Base-by-base conservation (phyloP, 192 early-diverging fungal genomes). In the Podila epicladia region DNA sequence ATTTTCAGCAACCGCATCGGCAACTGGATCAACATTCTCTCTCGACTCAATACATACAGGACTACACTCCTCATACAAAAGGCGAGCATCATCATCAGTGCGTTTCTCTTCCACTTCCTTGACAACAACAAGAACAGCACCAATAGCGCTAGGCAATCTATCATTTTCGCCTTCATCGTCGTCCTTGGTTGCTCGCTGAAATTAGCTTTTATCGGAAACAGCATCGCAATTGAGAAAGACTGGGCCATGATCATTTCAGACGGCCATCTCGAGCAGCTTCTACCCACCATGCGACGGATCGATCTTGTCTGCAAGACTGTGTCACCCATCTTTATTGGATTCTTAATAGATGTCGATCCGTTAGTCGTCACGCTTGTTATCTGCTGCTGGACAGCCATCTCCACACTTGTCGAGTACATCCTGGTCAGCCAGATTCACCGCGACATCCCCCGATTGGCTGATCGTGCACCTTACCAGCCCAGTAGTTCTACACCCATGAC, bases 291-390 rank as follows among this genome's bases (percentile, higher is more conserved):
- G 80, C 22, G 73, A 9, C 68, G 80, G 0, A 82, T 82, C 32
- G 80, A 82, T 41, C 80, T 75, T 13, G 58, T 82, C 0, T 82
- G 80, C 65, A 82, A 82, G 48, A 82, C 69, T 1, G 0, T 82
- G 15, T 74, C 73, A 12, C 80, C 72, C 4, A 24, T 82, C 4
- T 62, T 82, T 64, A 62, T 82, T 19, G 73, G 64, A n/a, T n/a
- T n/a, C n/a, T n/a, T n/a, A n/a, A n/a, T n/a, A n/a, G n/a, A n/a
- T n/a, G n/a, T n/a, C n/a, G n/a, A n/a, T n/a, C n/a, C n/a, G n/a
- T n/a, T n/a, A n/a, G n/a, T n/a, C n/a, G n/a, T n/a, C n/a, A n/a
- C n/a, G n/a, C 17, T 69, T 9, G 50, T 59, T 24, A 69, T 75
- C 19, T 64, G 62, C 37, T 2, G 29, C 37, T 75, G 73, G 73